Evolutionary conservation across 306 rosid species (phyloP), one percentile per base, ranked within the genome.

Genomic region (Acacia melanoxylon): DNA sequence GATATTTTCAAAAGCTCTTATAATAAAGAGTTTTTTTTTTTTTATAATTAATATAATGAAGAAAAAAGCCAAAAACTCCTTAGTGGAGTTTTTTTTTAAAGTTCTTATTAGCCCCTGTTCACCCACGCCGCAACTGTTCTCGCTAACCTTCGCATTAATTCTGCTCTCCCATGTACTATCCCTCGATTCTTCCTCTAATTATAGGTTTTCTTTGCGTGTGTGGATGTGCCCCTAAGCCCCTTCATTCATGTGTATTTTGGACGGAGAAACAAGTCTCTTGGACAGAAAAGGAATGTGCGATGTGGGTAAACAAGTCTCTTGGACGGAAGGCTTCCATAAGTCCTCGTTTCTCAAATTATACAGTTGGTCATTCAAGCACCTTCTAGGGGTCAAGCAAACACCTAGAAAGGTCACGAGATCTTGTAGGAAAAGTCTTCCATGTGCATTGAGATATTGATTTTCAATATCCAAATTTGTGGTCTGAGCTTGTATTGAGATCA

Each of bases 271-370:
- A 29, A 29, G 31, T 29, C 31, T 29, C 31, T 29, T 29, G 31
- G 31, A 29, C 31, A 2, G 31, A 29, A 29, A 29, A 29, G 31
- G 31, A 29, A 29, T 29, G 31, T 29, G 31, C 2, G 31, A 29
- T 29, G 31, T 29, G 31, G 31, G 31, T 29, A 29, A 29, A 29
- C 31, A 29, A 29, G 31, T 29, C 31, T 29, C 31, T 29, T 29
- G 99, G 99, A 78, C 93, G 99, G 97, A 79, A 88, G 83, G 99
- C 97, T 83, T 87, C 86, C 41, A 80, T 86, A 81, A 95, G 88
- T 90, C 89, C 95, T 79, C 90, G 92, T 65, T 90, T 95, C 84
- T 78, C 97, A 61, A 90, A 93, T 84, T 92, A 81, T 58, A 90
- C 98, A 41, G 99, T 95, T 77, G 85, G 86, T 27, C 46, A 74